Conservation (phyloP, 495 filamentous ascomycete species). For the Staphylotrichum tortipilum region DNA sequence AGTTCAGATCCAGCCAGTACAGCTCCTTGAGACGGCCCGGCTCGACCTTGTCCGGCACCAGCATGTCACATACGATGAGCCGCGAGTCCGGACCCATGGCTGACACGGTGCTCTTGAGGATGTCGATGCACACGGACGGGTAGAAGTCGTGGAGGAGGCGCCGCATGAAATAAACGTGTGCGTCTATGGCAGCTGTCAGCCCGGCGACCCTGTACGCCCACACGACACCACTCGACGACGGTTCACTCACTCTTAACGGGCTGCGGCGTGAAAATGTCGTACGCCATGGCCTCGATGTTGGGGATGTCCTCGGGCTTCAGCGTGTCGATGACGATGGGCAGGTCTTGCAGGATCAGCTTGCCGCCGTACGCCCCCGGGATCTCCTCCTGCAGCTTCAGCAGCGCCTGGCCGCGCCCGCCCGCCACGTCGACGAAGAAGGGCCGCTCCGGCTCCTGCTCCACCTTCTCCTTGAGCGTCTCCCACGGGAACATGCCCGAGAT, state of each 20-base stretch:
- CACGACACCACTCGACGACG: neutral
- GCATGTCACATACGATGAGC: conserved; percentile 23
- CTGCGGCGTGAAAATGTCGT: conserved; percentile 12
- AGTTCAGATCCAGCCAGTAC: conserved; percentile 20
- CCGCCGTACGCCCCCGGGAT: conserved; percentile 9
- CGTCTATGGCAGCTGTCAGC: conserved; percentile 14
- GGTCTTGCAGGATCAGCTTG: conserved; percentile 18
- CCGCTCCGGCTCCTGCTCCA: conserved; percentile 24
- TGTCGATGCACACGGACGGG: conserved; percentile 30
- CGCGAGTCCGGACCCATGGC: conserved; percentile 28
- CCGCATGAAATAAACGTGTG: conserved; percentile 46
- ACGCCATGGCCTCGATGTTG: conserved; percentile 13
- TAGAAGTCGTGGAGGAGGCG: conserved; percentile 46
- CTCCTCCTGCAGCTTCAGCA: conserved; percentile 21
- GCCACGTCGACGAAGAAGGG: conserved; percentile 26
- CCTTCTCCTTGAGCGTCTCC: conserved; percentile 20
- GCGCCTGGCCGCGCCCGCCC: conserved; percentile 21
- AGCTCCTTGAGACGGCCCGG: conserved; percentile 11
- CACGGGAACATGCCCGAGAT: conserved; percentile 33
- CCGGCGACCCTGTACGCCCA: neutral
- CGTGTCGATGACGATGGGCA: conserved; percentile 13
- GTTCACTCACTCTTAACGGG: conserved; percentile 15
- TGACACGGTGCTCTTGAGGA: conserved; percentile 34
- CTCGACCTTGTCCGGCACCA: conserved; percentile 20
- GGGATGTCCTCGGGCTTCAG: conserved; percentile 10